Evolutionary conservation across 2,329 filamentous ascomycete genomes (phyloP).

Genomic region (Podosphaera aphanis): DNA sequence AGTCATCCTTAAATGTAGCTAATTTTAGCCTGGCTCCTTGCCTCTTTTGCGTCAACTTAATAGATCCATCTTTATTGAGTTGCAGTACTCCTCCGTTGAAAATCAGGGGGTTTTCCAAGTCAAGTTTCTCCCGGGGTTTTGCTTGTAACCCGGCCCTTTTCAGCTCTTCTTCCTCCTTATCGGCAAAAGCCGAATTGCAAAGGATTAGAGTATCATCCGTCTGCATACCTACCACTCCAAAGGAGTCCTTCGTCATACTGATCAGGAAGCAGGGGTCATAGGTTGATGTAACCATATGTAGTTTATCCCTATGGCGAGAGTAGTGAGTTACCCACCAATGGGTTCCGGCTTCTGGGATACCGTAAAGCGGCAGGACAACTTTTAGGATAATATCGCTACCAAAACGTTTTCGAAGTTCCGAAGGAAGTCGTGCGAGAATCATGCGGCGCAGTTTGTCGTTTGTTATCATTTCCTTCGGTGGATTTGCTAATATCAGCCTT

Average conservation of each 20-base stretch:
- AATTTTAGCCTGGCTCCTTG: neutral
- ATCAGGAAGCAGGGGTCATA: neutral
- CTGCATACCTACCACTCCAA: slow-evolving; percentile 2
- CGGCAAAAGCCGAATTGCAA: neutral
- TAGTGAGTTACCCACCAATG: too few species aligned
- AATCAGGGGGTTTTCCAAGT: neutral
- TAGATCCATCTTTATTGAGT: neutral
- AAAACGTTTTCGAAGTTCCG: too few species aligned
- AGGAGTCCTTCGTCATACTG: neutral
- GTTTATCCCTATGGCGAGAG: too few species aligned
- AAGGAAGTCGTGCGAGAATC: too few species aligned
- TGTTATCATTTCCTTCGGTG: neutral
- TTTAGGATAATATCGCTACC: neutral
- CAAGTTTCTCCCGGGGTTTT: neutral
- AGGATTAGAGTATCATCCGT: slow-evolving; percentile 2
- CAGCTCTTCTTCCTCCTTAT: neutral
- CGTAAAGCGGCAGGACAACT: neutral
- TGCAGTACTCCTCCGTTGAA: slow-evolving; percentile 1
- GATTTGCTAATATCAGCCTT: neutral
- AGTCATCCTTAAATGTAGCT: neutral
- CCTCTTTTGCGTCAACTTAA: neutral
- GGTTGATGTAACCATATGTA: too few species aligned
- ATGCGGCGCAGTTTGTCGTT: neutral
- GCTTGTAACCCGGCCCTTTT: neutral
- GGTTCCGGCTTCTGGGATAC: neutral